Percentiles rank a stretch among this genome's conserved stretches.
Evolutionary conservation across 2,329 filamentous ascomycete species (phyloP).

Genomic region (Ophiostoma ips): DNA sequence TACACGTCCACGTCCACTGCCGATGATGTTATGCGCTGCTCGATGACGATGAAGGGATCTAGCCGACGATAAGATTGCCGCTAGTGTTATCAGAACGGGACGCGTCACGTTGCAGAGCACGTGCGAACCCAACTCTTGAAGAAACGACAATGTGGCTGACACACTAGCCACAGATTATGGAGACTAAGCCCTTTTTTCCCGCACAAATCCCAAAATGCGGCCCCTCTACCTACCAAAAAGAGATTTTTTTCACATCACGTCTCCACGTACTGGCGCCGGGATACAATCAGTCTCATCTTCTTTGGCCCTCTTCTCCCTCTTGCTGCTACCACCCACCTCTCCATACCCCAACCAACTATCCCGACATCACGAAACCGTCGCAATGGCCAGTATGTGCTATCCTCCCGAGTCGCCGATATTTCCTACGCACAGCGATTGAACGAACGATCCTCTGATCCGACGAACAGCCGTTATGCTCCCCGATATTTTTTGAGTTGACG

Average conservation of each 20-base stretch:
- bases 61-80: neutral
- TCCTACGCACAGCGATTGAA: neutral
- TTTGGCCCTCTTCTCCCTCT: constrained; percentile 1
- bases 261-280: constrained; percentile 1
- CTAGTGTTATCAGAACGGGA: neutral
- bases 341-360: constrained; percentile 12
- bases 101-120: neutral
- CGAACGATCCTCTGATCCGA: neutral
- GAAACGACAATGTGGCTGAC: neutral
- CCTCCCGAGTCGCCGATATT: neutral
- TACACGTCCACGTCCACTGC: no score
- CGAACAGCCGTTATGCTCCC: neutral
- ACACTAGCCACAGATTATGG: constrained; percentile 7
- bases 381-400: constrained; percentile 54
- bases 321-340: constrained; percentile 6
- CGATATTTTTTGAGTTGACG: neutral
- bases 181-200: constrained; percentile 13
- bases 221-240: constrained; percentile 7
- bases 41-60: neutral
- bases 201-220: constrained; percentile 16
- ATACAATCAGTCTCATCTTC: neutral
- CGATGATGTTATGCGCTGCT: neutral
- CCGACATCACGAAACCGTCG: constrained; percentile 30
- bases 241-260: constrained; percentile 12
- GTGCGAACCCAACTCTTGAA: no score